A percentile compares a stretch with the other conserved stretches of the same genome.
Conservation (phyloP, 192 early-diverging fungal species). For the Powellomyces hirtus region DNA sequence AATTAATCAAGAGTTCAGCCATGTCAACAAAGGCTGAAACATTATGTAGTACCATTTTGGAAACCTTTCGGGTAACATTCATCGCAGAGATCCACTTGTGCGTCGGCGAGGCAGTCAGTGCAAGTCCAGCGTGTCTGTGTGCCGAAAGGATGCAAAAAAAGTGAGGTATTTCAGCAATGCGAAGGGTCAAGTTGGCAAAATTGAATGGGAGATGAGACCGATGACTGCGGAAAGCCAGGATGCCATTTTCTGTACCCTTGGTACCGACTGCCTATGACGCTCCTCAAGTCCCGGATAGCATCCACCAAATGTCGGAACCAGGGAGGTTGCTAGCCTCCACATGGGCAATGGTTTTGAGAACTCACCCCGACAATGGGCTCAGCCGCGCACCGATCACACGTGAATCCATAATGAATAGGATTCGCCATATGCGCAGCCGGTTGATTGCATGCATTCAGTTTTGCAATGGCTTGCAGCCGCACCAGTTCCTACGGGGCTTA, state of each 20-base stretch:
- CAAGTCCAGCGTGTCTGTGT: constrained; percentile 31
- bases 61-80: constrained; percentile 15
- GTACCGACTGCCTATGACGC: too few relatives aligned
- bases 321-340: too few relatives aligned
- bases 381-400: constrained; percentile 20
- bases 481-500: constrained; percentile 8
- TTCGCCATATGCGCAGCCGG: constrained; percentile 20
- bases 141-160: too few relatives aligned
- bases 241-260: background rate
- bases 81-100: constrained; percentile 23
- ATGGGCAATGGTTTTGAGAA: too few relatives aligned
- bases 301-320: too few relatives aligned
- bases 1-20: too few relatives aligned
- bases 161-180: too few relatives aligned
- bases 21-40: too few relatives aligned
- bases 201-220: background rate
- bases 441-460: background rate
- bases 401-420: constrained; percentile 24
- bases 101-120: constrained; percentile 19
- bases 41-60: constrained; percentile 6
- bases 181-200: too few relatives aligned
- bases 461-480: constrained; percentile 12
- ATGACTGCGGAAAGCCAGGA: background rate
- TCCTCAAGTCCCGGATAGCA: too few relatives aligned
- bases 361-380: constrained; percentile 30